Evolutionary conservation across 1,284 basidiomycete species (phyloP).

Genomic region (Fomitopsis schrenkii): DNA sequence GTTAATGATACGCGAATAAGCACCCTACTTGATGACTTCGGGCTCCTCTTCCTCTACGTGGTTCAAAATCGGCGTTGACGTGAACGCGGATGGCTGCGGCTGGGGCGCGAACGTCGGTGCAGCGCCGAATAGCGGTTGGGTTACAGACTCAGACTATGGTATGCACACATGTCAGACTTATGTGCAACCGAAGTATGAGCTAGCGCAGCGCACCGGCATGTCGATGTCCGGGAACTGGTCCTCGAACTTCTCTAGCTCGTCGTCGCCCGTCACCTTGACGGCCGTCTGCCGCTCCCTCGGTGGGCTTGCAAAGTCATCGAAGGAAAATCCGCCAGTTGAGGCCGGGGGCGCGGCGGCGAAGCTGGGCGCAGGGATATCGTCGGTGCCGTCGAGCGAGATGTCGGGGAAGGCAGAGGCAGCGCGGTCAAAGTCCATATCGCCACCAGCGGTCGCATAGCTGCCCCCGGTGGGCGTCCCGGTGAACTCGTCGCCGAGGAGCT

Average conservation of each 20-base stretch:
- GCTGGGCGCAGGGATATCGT: slow-evolving; percentile 44
- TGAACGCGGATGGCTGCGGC: slow-evolving; percentile 64
- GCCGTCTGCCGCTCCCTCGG: slow-evolving; percentile 40
- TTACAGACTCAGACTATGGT: slow-evolving; percentile 10
- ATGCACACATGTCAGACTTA: background rate
- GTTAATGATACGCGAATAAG: background rate
- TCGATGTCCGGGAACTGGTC: slow-evolving; percentile 88
- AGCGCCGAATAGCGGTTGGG: slow-evolving; percentile 41
- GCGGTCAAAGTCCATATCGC: slow-evolving; percentile 71
- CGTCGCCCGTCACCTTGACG: slow-evolving; percentile 82
- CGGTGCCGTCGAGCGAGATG: slow-evolving; percentile 66
- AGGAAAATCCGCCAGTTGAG: slow-evolving; percentile 45
- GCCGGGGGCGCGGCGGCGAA: slow-evolving; percentile 23
- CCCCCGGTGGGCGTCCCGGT: slow-evolving; percentile 24
- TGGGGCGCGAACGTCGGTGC: slow-evolving; percentile 64
- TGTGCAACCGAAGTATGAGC: background rate
- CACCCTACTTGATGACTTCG: slow-evolving; percentile 76
- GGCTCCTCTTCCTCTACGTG: slow-evolving; percentile 82
- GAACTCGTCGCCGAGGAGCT: slow-evolving; percentile 32
- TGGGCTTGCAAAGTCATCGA: slow-evolving; percentile 58
- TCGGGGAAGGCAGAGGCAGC: slow-evolving; percentile 85
- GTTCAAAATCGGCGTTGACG: slow-evolving; percentile 69
- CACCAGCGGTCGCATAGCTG: slow-evolving; percentile 28
- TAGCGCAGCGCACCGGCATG: slow-evolving; percentile 43
- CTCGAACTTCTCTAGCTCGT: slow-evolving; percentile 89